Conservation (phyloP, 345 rosid species). For the Citrus mangshanensis region DNA sequence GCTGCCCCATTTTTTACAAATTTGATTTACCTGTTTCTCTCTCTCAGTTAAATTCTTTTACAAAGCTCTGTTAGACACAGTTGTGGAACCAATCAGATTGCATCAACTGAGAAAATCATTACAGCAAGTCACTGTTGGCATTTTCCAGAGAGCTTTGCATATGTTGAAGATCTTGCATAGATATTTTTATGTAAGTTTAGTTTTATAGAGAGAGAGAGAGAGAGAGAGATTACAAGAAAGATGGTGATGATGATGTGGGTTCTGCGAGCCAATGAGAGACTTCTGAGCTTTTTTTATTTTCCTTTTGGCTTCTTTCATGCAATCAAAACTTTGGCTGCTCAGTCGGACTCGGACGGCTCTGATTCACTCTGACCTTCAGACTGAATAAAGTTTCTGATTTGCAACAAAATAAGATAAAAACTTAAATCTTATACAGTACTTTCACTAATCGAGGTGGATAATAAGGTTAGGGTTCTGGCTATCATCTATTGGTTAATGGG, state of each 20-base stretch:
- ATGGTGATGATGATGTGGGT: no score
- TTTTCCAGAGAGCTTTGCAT: conserved; percentile 13
- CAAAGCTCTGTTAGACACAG: neutral
- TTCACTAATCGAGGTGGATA: conserved; percentile 40
- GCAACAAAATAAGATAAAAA: neutral
- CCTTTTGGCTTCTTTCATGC: conserved; percentile 34
- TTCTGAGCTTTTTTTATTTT: no score
- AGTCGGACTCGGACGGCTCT: conserved; percentile 60
- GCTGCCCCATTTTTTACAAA: neutral
- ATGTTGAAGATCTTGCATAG: conserved; percentile 47
- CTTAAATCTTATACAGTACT: neutral
- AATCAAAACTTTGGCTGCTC: conserved; percentile 31
- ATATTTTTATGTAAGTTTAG: conserved; percentile 42
- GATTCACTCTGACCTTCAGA: conserved; percentile 38
- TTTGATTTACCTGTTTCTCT: conserved; percentile 23
- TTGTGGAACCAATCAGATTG: conserved; percentile 11
- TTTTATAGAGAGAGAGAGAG: conserved; percentile 19
- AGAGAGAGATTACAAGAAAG: neutral
- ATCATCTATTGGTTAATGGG: conserved; percentile 39
- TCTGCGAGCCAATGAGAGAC: no score
- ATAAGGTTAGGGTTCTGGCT: conserved; percentile 20
- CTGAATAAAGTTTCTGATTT: conserved; percentile 9
- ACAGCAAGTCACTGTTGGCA: conserved; percentile 26
- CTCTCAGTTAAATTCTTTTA: conserved; percentile 17
- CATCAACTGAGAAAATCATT: conserved; percentile 17